Evolutionary conservation across 306 rosid genomes (phyloP).

Genomic region (Hippophae gyantsensis): DNA sequence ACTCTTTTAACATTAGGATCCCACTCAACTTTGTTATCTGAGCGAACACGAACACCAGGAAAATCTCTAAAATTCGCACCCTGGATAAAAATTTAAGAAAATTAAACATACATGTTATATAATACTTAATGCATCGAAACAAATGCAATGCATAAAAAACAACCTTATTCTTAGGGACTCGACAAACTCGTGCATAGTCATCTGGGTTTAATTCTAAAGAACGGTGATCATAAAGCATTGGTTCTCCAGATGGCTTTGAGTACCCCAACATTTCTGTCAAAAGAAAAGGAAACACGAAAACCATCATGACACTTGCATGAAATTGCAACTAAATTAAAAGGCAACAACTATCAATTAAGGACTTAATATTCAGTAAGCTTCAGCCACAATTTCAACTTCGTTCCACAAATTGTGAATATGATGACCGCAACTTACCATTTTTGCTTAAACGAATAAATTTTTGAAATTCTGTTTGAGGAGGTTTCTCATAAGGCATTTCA

Average conservation of each 20-base stretch:
- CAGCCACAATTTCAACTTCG: too few relatives aligned
- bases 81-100: constrained; percentile 15
- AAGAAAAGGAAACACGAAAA: not conserved
- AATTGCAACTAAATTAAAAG: not conserved
- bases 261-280: constrained; percentile 34
- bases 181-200: constrained; percentile 59
- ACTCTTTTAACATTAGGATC: constrained; percentile 49
- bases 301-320: not conserved
- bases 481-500: constrained; percentile 31
- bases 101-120: not conserved
- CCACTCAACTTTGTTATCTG: constrained; percentile 52
- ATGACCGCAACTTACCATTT: constrained; percentile 31
- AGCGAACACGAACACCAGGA: constrained; percentile 60
- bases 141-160: not conserved
- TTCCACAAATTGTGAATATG: too few relatives aligned
- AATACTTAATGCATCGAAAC: not conserved
- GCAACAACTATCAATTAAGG: not conserved
- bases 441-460: constrained; percentile 37
- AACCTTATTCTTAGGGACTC: constrained; percentile 63
- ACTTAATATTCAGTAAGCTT: too few relatives aligned
- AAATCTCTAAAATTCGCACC: constrained; percentile 79
- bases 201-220: constrained; percentile 44
- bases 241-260: not conserved
- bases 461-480: constrained; percentile 54
- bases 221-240: constrained; percentile 48